Base-by-base conservation (phyloP, 2,329 filamentous ascomycete genomes). In the Hymenoscyphus repandus region DNA sequence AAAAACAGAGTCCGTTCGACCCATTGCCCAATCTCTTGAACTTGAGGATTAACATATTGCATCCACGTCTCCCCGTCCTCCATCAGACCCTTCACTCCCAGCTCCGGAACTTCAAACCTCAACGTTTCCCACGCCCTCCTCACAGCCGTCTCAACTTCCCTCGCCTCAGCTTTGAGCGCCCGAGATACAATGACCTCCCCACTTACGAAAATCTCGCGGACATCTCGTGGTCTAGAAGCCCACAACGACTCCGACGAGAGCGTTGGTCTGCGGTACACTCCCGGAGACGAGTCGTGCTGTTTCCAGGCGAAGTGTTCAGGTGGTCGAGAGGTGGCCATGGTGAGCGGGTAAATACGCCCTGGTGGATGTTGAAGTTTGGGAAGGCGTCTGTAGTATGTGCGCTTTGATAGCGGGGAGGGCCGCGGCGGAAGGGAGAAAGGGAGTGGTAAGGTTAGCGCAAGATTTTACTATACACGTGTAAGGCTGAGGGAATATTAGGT, bases 171-270 rank as follows among this genome's bases (percentile, higher is more conserved):
- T 20, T 31, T 7, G 27, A 44, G 20, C 41, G 47, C 46, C 11
- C n/a, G 10, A 5, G 27, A 17, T 3, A 55, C 27, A 33, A 22
- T 50, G 6, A 60, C 20, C 2, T 48, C 11, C 5, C 15, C 46
- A 31, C 30, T 34, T 6, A 58, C 11, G 34, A 57, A 62, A 3
- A 62, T 49, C 13, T 57, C 31, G 13, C 50, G 55, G 7, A 39
- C 41, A 13, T 54, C 53, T 44, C 57, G 50, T 12, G 57, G 50
- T 15, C 51, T 20, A 5, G 42, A 20, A n/a, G 42, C 11, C 58
- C 59, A 62, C 34, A 57, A 50, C 6, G 36, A 45, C 30, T 61
- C 58, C n/a, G 40, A 34, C 11, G 58, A 54, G 5, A 60, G 47
- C 15, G 52, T 43, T 2, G 18, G 50, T 10, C 58, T 58, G 15